Evolutionary conservation across 768 basidiomycete species (phyloP), one percentile per base, ranked within the genome.

Genomic region (Boletus rex-veris): DNA sequence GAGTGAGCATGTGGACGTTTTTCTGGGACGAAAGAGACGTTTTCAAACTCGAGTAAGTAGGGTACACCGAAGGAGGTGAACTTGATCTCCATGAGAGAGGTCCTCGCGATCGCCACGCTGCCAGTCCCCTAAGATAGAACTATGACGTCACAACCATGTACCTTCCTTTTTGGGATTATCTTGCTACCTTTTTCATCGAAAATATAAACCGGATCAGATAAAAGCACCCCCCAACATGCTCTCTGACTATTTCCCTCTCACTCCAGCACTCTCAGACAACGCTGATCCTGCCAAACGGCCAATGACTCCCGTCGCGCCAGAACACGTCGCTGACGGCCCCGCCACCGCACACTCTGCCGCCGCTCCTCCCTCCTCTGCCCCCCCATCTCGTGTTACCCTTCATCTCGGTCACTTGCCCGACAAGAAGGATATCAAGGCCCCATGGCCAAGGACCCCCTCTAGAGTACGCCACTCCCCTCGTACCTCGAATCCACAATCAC

Each of bases 361-460:
- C 35, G 58, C 64, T 2, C 47, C 53, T 18, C 49, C 53, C 3
- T 31, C 64, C 14, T 55, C 68, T 4, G 57, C 61, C 4, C 75
- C 76, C 4, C 83, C 85, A 2, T 76, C 82, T 12, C 79, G 80
- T 44, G 83, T 90, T 50, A 85, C 85, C 45, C 80, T 90, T 30
- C 83, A 84, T 47, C 81, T 90, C 28, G 88, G 85, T 1, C 85
- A 90, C 67, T 73, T 90, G 28, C 88, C 88, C 1, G 80, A 80
- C 58, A 88, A 88, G 71, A 85, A 81, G 63, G 76, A 85, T 49
- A 84, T 89, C 61, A 84, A 82, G 59, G 81, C 84, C 0, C 78
- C 82, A 15, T 89, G 85, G 81, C 88, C 88, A 3, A 77, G 86
- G 19, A 87, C 88, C 0, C 88, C 88, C 3, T 88, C 86, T 11